These are phyloP conservation scores for Gossypium gossypioides DNA, from an alignment of 441 rosid genomes.

Conservation along the genomic window DNA sequence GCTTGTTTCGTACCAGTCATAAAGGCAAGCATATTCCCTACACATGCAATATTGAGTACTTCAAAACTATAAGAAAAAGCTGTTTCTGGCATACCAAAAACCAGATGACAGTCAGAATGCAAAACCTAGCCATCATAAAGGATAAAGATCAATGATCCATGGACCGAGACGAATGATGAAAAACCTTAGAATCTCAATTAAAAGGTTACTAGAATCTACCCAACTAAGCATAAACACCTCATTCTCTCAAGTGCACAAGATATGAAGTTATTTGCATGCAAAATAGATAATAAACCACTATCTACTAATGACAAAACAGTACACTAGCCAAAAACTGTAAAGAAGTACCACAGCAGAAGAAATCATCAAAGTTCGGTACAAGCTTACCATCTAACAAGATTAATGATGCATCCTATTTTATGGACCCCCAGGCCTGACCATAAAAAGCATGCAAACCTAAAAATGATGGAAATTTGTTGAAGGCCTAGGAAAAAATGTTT, in stretches of 20 bases:
- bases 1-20: conserved; percentile 84
- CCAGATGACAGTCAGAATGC: background rate
- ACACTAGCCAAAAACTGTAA: background rate
- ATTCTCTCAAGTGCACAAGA: background rate
- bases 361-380: background rate
- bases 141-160: background rate
- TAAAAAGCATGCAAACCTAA: background rate
- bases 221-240: background rate
- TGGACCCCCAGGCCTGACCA: background rate
- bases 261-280: background rate
- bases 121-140: background rate
- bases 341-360: background rate
- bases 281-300: background rate
- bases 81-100: background rate
- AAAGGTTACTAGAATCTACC: background rate
- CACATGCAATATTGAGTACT: conserved; percentile 6
- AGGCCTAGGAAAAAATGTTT: background rate
- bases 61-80: background rate
- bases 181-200: background rate
- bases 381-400: background rate
- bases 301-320: background rate
- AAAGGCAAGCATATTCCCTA: conserved; percentile 78
- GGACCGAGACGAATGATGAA: background rate
- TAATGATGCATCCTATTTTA: background rate
- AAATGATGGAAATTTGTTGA: background rate